Percentiles rank a stretch among this genome's conserved stretches.
These are phyloP conservation scores for Candida fluviatilis DNA, from an alignment of 805 yeast genomes.

Conservation along the genomic window DNA sequence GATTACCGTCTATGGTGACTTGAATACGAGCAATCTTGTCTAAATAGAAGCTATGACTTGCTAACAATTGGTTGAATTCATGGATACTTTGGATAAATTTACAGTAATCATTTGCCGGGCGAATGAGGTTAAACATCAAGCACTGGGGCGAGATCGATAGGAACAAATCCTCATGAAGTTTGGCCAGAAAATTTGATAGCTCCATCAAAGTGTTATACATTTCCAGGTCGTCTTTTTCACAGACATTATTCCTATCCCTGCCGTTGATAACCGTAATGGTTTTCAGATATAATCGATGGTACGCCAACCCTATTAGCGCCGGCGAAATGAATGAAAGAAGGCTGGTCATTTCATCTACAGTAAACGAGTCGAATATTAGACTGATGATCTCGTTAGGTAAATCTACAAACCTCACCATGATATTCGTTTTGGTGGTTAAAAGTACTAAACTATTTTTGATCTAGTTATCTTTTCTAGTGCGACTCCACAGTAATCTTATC, in stretches of 20 bases:
- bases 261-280: constrained; percentile 7
- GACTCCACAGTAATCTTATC: neutral
- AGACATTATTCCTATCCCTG: neutral
- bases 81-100: constrained; percentile 6
- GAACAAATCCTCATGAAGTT: constrained; percentile 1
- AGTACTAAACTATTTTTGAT: no score
- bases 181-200: neutral
- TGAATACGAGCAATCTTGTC: constrained; percentile 14
- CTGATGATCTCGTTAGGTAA: constrained; percentile 18
- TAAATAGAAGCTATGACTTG: constrained; percentile 3
- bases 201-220: neutral
- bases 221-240: neutral
- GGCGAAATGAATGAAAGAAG: neutral
- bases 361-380: constrained; percentile 11
- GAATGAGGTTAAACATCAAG: constrained; percentile 5
- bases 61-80: constrained; percentile 3
- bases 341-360: constrained; percentile 12
- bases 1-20: constrained; percentile 24
- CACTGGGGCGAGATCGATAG: constrained; percentile 2
- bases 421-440: no score
- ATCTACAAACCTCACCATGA: constrained; percentile 4
- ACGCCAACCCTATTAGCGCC: constrained; percentile 1
- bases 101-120: constrained; percentile 8
- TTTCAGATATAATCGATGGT: constrained; percentile 8
- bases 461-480: neutral